Percentiles rank a stretch among this genome's conserved stretches.
Evolutionary conservation across 805 yeast species (phyloP).

Genomic region (Lachancea dasiensis): DNA sequence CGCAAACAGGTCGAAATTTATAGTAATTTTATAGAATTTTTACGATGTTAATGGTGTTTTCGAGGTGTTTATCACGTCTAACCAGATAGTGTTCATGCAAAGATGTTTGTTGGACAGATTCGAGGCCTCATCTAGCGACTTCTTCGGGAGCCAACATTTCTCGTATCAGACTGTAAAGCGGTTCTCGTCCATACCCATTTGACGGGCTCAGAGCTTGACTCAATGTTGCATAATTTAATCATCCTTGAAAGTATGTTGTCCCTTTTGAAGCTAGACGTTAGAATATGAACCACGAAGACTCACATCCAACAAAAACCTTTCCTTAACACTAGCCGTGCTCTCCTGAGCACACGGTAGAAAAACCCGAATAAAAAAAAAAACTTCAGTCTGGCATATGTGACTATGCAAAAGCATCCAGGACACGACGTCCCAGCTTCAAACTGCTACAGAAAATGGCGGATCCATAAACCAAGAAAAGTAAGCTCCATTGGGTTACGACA

Average conservation of each 20-base stretch:
- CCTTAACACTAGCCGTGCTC: constrained; percentile 8
- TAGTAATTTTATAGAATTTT: background rate
- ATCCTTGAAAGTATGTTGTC: no score
- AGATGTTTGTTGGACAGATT: no score
- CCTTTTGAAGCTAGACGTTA: no score
- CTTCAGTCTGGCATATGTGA: constrained; percentile 52
- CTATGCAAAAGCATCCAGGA: constrained; percentile 42
- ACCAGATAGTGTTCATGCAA: constrained; percentile 1
- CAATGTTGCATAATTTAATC: constrained; percentile 77
- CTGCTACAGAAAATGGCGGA: constrained; percentile 33
- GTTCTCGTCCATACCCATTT: constrained; percentile 58
- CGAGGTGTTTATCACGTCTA: background rate
- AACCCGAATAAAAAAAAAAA: background rate
- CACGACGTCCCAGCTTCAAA: constrained; percentile 20
- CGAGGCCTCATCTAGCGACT: no score
- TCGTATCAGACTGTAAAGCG: constrained; percentile 39
- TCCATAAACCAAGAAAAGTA: constrained; percentile 62
- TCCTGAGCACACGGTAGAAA: constrained; percentile 3
- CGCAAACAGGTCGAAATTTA: background rate
- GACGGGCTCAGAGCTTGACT: constrained; percentile 80
- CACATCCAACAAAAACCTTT: constrained; percentile 1
- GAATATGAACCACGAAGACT: background rate
- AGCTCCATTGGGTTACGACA: constrained; percentile 76
- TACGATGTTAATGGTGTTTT: constrained; percentile 5
- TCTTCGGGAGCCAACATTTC: background rate